Evolutionary conservation across 1,284 basidiomycete species (phyloP).

Genomic region (Marasmius sp.): DNA sequence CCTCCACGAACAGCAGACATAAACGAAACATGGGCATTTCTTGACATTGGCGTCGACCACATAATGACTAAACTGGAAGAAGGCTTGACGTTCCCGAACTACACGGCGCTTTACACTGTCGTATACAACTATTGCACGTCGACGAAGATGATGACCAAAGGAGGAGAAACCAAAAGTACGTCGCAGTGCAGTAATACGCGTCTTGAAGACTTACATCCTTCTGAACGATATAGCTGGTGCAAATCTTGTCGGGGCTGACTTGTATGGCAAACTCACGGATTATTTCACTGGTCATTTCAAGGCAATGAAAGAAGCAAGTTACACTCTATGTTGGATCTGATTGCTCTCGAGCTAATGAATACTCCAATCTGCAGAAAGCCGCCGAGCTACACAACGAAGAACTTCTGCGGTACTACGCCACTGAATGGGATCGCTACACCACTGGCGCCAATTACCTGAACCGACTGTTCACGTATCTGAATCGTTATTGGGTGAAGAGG

Average conservation of each 20-base stretch:
- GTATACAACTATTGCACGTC: constrained; percentile 97
- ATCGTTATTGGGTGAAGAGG: constrained; percentile 98
- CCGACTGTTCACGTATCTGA: constrained; percentile 94
- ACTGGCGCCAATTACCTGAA: constrained; percentile 96
- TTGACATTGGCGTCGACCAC: constrained; percentile 87
- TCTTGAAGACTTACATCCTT: constrained; percentile 13
- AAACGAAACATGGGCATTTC: constrained; percentile 82
- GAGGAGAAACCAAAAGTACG: constrained; percentile 28
- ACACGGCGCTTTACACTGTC: constrained; percentile 91
- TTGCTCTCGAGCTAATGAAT: neutral
- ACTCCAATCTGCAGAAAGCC: constrained; percentile 49
- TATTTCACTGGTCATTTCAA: constrained; percentile 83
- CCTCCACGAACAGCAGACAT: constrained; percentile 52
- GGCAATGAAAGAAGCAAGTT: constrained; percentile 59
- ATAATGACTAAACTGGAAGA: constrained; percentile 89
- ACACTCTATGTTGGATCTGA: neutral
- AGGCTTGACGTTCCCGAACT: constrained; percentile 75
- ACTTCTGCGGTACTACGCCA: constrained; percentile 88
- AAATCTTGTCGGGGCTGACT: constrained; percentile 89
- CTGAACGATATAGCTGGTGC: constrained; percentile 65
- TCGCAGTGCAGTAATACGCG: constrained; percentile 32
- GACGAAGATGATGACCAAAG: constrained; percentile 69
- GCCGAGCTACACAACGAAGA: constrained; percentile 80
- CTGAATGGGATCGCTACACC: constrained; percentile 96
- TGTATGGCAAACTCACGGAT: constrained; percentile 84